phyloP scores from a whole-genome alignment of 164 flowering plant genomes.

The Cinnamomum chago region DNA sequence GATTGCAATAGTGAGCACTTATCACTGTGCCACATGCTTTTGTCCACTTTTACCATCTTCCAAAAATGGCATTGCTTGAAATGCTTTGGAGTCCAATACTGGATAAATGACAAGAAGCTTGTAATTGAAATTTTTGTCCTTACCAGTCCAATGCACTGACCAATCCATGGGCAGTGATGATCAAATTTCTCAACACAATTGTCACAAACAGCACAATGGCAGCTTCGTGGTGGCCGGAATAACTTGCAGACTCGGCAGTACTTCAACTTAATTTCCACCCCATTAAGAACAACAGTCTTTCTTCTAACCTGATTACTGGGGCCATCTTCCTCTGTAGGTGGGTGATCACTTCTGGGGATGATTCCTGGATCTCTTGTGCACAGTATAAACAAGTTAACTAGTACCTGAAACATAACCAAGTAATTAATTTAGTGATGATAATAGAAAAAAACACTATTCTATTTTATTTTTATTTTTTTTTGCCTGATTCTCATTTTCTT shows the following conservation, averaged over 20 bases:
- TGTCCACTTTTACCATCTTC: too few relatives aligned
- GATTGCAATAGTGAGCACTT: too few relatives aligned
- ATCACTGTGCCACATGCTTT: too few relatives aligned
- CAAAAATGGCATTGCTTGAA: background rate
- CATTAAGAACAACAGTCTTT: constrained; percentile 35
- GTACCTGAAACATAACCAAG: constrained; percentile 25
- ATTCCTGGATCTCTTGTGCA: constrained; percentile 50
- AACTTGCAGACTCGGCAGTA: constrained; percentile 44
- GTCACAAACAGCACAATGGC: constrained; percentile 54
- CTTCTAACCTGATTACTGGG: constrained; percentile 21
- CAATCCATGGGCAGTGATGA: constrained; percentile 61
- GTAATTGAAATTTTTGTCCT: background rate
- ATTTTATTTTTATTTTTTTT: too few relatives aligned
- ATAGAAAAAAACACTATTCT: too few relatives aligned
- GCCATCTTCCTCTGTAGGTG: constrained; percentile 19
- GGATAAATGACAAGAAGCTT: background rate
- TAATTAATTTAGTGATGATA: too few relatives aligned
- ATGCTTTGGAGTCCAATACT: background rate
- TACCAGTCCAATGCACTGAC: constrained; percentile 55
- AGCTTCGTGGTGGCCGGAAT: constrained; percentile 50
- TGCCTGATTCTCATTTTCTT: too few relatives aligned
- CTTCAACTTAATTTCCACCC: constrained; percentile 39
- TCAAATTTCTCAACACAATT: constrained; percentile 60
- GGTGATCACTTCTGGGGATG: constrained; percentile 31
- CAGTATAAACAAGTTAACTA: constrained; percentile 38